Base-by-base conservation (phyloP, 129 eudicot genomes). In the Helianthus annuus region DNA sequence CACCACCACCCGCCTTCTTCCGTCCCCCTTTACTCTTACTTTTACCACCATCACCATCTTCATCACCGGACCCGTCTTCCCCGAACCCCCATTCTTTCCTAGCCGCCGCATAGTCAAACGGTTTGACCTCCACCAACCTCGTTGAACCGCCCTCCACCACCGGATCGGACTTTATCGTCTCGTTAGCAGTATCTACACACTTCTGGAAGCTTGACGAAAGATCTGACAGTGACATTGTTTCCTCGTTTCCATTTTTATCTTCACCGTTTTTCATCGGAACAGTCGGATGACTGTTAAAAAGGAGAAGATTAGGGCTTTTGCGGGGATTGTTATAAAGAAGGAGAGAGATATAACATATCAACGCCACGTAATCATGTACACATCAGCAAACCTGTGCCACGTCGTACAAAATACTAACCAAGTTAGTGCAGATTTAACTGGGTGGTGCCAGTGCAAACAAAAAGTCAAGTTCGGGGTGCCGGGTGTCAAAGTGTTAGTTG, bases 21-120 rank as follows among this genome's bases (percentile, higher is more conserved):
- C 60, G 54, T 29, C 70, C 82, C 49, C 68, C 42, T 54, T 71
- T 83, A 10, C 59, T 71, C 24, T 17, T 34, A 69, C 68, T 59
- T 27, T 59, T 59, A 10, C 36, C 76, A 29, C 39, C 42, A 13
- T 8, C 12, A 40, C 19, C 78, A 66, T 64, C 86, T 19, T 68
- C 67, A 66, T 52, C 76, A 24, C 40, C 87, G 4, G 59, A 53
- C 48, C 72, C 77, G 40, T 34, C 70, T 71, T 83, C 88, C 48
- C 91, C 99, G 53, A 86, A 88, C 56, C 59, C 74, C 7, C 81
- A 73, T 61, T 82, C 76, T 67, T 90, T 81, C 79, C 85, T 85
- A 29, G 97, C 94, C 39, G 88, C 96, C 64, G 78, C 97, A 63
- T 90, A 88, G 69, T 95, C 97, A 64, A 95, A 95, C 3, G 96